Percentiles rank a stretch among this genome's conserved stretches.
Evolutionary conservation across 768 basidiomycete genomes (phyloP).

Genomic region (Mycena indigotica): DNA sequence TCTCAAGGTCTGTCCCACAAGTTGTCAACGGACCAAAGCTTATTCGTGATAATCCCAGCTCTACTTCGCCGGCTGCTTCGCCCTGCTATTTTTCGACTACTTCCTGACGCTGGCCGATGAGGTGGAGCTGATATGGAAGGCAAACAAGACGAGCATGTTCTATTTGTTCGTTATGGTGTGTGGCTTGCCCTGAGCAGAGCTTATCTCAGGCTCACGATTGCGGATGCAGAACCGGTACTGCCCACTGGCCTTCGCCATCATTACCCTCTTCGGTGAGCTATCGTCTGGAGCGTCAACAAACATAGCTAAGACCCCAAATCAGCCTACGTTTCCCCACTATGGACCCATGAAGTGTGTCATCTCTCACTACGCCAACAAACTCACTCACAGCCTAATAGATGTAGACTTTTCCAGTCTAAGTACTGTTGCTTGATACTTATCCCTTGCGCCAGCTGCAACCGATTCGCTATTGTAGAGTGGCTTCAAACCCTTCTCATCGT

Average conservation of each 20-base stretch:
- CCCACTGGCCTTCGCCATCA: slow-evolving; percentile 29
- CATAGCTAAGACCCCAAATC: not conserved
- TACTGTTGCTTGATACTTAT: no score
- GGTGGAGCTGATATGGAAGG: slow-evolving; percentile 27
- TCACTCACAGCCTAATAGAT: no score
- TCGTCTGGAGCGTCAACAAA: not conserved
- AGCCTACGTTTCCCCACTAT: slow-evolving; percentile 30
- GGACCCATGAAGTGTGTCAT: slow-evolving; percentile 27
- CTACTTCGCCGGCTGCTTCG: slow-evolving; percentile 25
- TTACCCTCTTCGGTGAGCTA: slow-evolving; percentile 29
- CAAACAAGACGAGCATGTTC: slow-evolving; percentile 21
- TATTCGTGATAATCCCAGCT: no score
- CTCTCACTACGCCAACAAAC: no score
- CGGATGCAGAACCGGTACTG: slow-evolving; percentile 27
- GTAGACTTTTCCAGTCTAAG: no score
- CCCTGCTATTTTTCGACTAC: slow-evolving; percentile 29
- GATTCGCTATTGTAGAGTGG: slow-evolving; percentile 34
- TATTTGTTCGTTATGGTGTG: slow-evolving; percentile 22
- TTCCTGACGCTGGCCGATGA: slow-evolving; percentile 26
- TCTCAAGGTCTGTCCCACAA: slow-evolving; percentile 15
- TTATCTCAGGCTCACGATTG: not conserved
- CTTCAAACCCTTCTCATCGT: slow-evolving; percentile 30
- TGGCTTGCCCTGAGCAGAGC: not conserved
- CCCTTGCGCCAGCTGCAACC: slow-evolving; percentile 25
- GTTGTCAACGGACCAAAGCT: no score